Base-by-base conservation (phyloP, 768 basidiomycete genomes). In the Trametes gibbosa region DNA sequence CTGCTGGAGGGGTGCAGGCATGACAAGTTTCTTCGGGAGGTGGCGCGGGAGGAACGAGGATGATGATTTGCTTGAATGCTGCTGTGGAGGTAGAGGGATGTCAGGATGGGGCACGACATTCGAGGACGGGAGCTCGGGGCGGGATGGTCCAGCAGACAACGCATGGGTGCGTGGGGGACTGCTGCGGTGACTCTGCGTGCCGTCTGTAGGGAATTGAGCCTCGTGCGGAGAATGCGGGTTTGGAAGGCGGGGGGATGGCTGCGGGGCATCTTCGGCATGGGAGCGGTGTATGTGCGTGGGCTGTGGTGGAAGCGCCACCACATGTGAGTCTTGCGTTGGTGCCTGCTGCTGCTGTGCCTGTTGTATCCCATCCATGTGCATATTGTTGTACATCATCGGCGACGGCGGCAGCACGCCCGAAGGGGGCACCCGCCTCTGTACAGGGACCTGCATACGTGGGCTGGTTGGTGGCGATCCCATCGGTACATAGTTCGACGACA, bases 1-100 rank as follows among this genome's bases (percentile, higher is more conserved):
- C 25, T 62, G 72, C 66, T 84, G 83, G 39, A 90, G 77, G 16
- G 85, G 89, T 3, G 84, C 72, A 46, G 89, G 89, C 89, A 90
- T 90, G 42, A 90, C 83, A 25, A 90, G 81, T 47, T 76, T 81
- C 68, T 81, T 86, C 3, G 89, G 89, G 42, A 84, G 65, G 69
- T 84, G 74, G 5, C 65, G 63, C 23, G 72, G 70, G 14, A 57
- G 51, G 19, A 68, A 66, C 35, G 53, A 49, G 25, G 29, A 9
- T 24, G 58, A 50, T 19, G 63, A 39, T 46, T 62, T 56, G 21
- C 34, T 17, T 17, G 45, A n/a, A 40, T 43, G 19, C n/a, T 49
- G 21, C 24, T 34, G 51, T 14, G 60, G 67, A 21, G 63, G 65
- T 14, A 66, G 52, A 1, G 55, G 3, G 35, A 64, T 59, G 40